These are phyloP conservation scores for Citeromyces hawaiiensis DNA, from an alignment of 1,139 yeast genomes.

Conservation along the genomic window DNA sequence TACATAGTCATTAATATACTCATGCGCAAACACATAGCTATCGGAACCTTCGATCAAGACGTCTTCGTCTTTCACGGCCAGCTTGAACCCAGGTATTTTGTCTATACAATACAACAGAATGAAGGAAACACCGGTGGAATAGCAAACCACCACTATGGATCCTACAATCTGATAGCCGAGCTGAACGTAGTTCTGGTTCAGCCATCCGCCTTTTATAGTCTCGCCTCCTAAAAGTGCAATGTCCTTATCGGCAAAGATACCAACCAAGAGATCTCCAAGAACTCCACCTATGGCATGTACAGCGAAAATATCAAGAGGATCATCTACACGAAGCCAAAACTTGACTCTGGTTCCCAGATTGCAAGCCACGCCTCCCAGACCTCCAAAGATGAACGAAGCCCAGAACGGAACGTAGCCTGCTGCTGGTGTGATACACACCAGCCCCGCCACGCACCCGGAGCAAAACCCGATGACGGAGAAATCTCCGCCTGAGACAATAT, in stretches of 20 bases:
- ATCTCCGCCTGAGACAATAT: slow-evolving; percentile 6
- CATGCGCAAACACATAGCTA: slow-evolving; percentile 26
- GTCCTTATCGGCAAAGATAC: slow-evolving; percentile 36
- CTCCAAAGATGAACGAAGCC: slow-evolving; percentile 16
- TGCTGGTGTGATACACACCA: slow-evolving; percentile 17
- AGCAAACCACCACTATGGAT: slow-evolving; percentile 23
- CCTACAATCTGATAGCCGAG: slow-evolving; percentile 34
- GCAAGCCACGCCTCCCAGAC: slow-evolving; percentile 13
- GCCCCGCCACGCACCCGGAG: slow-evolving; percentile 17
- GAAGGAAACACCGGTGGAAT: slow-evolving; percentile 24
- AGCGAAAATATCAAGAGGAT: slow-evolving; percentile 92
- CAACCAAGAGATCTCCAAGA: slow-evolving; percentile 73
- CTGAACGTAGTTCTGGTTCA: slow-evolving; percentile 30
- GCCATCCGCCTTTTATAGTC: slow-evolving; percentile 32
- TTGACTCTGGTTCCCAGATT: slow-evolving; percentile 69
- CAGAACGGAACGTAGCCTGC: slow-evolving; percentile 17
- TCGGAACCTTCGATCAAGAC: slow-evolving; percentile 29
- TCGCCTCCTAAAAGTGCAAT: slow-evolving; percentile 8
- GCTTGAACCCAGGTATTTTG: slow-evolving; percentile 29
- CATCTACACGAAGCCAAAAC: slow-evolving; percentile 64
- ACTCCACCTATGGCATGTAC: slow-evolving; percentile 92
- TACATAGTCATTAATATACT: slow-evolving; percentile 29
- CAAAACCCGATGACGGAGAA: slow-evolving; percentile 16
- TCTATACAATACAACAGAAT: slow-evolving; percentile 28
- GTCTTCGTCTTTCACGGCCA: slow-evolving; percentile 20